Evolutionary conservation across 805 yeast genomes (phyloP), one percentile per base, ranked within the genome.

Genomic region (Metschnikowia gelsemii): DNA sequence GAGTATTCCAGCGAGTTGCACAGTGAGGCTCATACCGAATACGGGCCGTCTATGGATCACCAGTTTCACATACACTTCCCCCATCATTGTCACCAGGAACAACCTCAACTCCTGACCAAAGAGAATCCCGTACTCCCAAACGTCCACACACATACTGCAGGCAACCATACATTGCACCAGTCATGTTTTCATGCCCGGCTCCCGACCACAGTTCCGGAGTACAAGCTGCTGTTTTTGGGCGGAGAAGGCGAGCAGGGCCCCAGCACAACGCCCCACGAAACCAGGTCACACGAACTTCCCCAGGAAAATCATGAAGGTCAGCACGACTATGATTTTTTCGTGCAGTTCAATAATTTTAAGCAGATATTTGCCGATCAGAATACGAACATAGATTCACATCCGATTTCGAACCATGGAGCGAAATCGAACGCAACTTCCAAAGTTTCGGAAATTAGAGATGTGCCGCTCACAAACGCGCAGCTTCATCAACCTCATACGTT

Each of bases 141-240:
- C 13, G 29, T 30, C 3, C 32, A 28, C 22, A 18, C 29, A 8
- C 41, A 22, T 3, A 21, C 19, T 6, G 25, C 5, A 21, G 32
- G 32, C 1, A 22, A 27, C 33, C 52, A 38, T 41, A 51, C 42
- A 38, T 40, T 46, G 21, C 72, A 69, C 43, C 72, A 68, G 59
- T 73, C 62, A 34, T 72, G 66, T 57, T 75, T 63, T 58, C 79
- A 64, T 56, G 75, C 80, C 20, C 60, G 56, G 32, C 61, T 56
- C 33, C 79, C 53, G 31, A 62, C 61, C 14, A 20, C 30, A 9
- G 14, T 17, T 16, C 5, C 8, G 26, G 19, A 9, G 9, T n/a
- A 25, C 4, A 13, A 23, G 19, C n/a, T 24, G 30, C 19, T 9
- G 21, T 5, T 6, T 5, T 7, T 12, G 14, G 12, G n/a, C 19